Percentiles rank a stretch among this genome's conserved stretches.
These are phyloP conservation scores for Cucurbita argyrosperma DNA, from an alignment of 306 rosid genomes.

Conservation along the genomic window DNA sequence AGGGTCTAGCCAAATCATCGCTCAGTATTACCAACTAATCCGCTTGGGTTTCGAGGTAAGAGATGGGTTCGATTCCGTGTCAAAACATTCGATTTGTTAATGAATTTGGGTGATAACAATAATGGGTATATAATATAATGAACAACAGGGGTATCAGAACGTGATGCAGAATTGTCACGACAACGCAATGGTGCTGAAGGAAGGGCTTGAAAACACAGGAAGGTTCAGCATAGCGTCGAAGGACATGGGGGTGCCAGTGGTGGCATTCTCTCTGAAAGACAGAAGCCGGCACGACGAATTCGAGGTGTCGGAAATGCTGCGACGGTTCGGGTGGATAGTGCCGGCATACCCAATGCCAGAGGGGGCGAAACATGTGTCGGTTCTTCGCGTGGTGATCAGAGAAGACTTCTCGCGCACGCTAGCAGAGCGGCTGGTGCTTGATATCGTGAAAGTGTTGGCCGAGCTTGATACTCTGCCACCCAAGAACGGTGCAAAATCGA, in stretches of 20 bases:
- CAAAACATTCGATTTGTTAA: too few relatives aligned
- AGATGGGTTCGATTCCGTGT: too few relatives aligned
- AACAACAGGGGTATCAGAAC: not conserved
- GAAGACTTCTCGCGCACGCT: conserved; percentile 8
- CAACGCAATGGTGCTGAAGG: not conserved
- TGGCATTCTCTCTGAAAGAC: conserved; percentile 9
- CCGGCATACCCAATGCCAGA: conserved; percentile 9
- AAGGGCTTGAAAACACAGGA: conserved; percentile 5
- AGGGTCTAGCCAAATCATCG: conserved; percentile 9
- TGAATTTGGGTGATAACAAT: too few relatives aligned
- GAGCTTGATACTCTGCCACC: conserved; percentile 9
- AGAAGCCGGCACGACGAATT: conserved; percentile 4
- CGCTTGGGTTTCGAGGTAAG: conserved; percentile 4
- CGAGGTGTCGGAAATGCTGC: not conserved
- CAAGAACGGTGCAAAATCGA: not conserved
- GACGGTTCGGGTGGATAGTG: conserved; percentile 9
- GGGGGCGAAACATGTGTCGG: not conserved
- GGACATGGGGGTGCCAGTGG: conserved; percentile 10
- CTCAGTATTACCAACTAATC: conserved; percentile 3
- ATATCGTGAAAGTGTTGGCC: not conserved
- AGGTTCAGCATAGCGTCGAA: not conserved
- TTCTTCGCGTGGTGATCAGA: conserved; percentile 7
- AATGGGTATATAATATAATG: too few relatives aligned
- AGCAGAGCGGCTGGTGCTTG: not conserved
- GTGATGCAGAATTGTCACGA: conserved; percentile 12